phyloP scores from a whole-genome alignment of 148 eudicot genomes.

The Rhododendron ferrugineum region DNA sequence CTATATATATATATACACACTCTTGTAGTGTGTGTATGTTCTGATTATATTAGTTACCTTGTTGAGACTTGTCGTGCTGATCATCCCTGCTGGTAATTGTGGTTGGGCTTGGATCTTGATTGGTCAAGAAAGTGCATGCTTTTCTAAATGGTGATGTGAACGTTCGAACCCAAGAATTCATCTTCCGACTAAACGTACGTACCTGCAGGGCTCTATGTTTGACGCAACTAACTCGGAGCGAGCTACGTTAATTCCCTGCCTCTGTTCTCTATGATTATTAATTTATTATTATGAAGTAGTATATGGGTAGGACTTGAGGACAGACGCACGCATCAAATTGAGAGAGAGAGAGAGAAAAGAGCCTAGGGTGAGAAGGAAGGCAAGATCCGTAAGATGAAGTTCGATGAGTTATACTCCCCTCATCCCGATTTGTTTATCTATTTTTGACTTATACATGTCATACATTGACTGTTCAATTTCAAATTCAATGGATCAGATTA shows the following conservation, averaged over 20 bases:
- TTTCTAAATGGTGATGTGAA: conserved; percentile 73
- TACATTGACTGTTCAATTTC: no score
- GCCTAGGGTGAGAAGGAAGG: conserved; percentile 18
- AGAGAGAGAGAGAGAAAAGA: neutral
- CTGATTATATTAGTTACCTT: conserved; percentile 22
- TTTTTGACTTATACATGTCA: no score
- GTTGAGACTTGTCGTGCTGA: conserved; percentile 20
- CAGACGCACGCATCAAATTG: neutral
- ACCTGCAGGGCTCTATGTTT: neutral
- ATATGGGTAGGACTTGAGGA: neutral
- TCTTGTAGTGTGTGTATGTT: neutral
- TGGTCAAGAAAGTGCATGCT: conserved; percentile 65
- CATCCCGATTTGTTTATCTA: no score
- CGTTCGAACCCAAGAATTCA: conserved; percentile 67
- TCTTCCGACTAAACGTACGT: neutral
- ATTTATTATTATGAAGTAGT: no score
- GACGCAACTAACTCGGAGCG: neutral
- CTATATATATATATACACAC: no score
- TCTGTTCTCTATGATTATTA: neutral
- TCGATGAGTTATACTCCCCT: neutral
- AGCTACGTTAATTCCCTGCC: neutral
- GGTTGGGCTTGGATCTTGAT: conserved; percentile 23
- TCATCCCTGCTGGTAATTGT: conserved; percentile 1
- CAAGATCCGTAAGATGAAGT: conserved; percentile 81
- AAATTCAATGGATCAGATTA: no score